phyloP scores from a whole-genome alignment of 352 stramenopile genomes.

The Globisporangium emineosum region DNA sequence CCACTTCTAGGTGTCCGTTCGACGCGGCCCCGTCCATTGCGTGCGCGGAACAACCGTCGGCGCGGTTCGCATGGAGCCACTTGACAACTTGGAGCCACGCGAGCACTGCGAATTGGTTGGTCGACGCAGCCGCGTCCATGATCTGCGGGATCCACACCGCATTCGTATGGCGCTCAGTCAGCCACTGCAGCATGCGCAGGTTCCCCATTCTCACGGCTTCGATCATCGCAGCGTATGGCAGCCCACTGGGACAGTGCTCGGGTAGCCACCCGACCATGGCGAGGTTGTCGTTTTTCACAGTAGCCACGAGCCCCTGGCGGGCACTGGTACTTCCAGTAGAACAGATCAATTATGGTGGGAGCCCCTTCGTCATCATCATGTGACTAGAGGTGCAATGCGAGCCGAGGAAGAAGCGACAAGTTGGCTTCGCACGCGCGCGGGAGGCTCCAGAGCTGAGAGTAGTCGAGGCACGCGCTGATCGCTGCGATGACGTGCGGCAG shows the following conservation, averaged over 20 bases:
- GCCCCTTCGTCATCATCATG: neutral
- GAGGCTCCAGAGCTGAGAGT: neutral
- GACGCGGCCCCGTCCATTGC: neutral
- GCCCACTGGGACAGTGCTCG: neutral
- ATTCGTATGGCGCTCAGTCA: neutral
- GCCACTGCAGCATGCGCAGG: neutral
- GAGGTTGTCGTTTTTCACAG: neutral
- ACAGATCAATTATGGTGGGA: neutral
- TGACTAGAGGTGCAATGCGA: neutral
- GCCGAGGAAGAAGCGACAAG: neutral
- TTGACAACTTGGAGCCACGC: neutral
- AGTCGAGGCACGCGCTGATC: neutral
- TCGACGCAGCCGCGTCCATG: conserved; percentile 1
- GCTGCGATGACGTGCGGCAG: neutral
- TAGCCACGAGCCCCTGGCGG: neutral
- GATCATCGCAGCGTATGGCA: neutral
- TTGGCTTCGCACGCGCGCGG: conserved; percentile 1
- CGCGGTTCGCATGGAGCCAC: neutral
- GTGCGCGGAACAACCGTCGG: neutral
- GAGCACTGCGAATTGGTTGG: neutral
- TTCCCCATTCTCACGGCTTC: neutral
- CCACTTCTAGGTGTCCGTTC: neutral
- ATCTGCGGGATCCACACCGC: neutral
- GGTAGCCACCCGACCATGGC: neutral
- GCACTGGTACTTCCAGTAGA: conserved; percentile 2